Evolutionary conservation across 106 monocot genomes (phyloP), one percentile per base, ranked within the genome.

Genomic region (Ottelia alismoides): DNA sequence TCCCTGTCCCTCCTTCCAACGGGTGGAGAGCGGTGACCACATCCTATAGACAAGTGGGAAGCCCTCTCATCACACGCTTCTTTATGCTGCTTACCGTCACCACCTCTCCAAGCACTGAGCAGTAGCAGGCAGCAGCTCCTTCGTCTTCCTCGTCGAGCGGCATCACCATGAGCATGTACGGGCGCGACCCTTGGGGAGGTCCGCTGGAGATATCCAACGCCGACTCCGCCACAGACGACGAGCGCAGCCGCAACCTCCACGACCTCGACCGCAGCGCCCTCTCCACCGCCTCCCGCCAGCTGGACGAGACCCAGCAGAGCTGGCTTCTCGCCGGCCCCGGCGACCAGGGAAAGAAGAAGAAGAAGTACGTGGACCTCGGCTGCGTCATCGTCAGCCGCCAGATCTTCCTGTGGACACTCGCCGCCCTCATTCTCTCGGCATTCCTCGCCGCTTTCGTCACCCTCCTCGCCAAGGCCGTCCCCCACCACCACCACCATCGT

Each of bases 261-360:
- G 88, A 88, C 52, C 32, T 87, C 50, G 93, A 93, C 73, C 57
- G 87, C 16, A 87, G 73, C 23, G 86, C 92, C 35, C 70, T 87
- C 56, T 79, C 76, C 45, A 58, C 63, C 25, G 45, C 65, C 27
- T 76, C 82, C 16, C 67, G 76, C 57, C 80, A 68, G 56, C 80
- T 93, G 23, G 87, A 93, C 74, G 93, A 93, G 80, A 93, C 87
- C 23, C 93, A 93, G 72, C 93, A 93, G 65, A 87, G 87, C 80
- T 93, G 93, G 93, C 83, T 93, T 12, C 83, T 93, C 18, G 86
- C 92, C 18, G 83, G 77, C n/a, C 93, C 93, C 17, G 83, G 83
- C 0, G 93, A 93, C 55, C 55, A 82, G 74, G 86, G 74, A 14
- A 69, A 57, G 60, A 76, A 75, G 80, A 87, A 80, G 72, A 93